phyloP scores from a whole-genome alignment of 148 eudicot genomes.

The Persicaria maculosa region DNA sequence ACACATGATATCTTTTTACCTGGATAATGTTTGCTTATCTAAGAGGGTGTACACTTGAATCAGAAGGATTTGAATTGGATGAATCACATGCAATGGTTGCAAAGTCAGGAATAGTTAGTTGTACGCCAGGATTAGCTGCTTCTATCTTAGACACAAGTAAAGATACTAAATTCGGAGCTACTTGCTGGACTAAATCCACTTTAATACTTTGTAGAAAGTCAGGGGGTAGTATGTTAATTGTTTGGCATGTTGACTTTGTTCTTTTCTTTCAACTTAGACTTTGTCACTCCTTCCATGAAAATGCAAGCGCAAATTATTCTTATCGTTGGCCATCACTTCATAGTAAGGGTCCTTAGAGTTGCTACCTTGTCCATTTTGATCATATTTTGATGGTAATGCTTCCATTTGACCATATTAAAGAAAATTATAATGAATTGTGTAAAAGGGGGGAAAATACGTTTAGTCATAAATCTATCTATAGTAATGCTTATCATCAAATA shows the following conservation, averaged over 20 bases:
- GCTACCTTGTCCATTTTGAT: neutral
- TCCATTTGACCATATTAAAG: neutral
- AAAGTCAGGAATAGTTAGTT: neutral
- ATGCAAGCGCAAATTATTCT: neutral
- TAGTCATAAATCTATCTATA: too few relatives aligned
- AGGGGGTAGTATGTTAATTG: neutral
- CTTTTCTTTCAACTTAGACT: neutral
- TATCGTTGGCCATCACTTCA: neutral
- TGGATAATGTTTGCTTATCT: neutral
- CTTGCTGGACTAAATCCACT: neutral
- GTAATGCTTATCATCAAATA: too few relatives aligned
- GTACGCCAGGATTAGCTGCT: neutral
- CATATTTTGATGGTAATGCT: neutral
- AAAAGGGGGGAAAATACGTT: too few relatives aligned
- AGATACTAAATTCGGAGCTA: neutral
- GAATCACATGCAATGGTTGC: neutral
- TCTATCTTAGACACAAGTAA: neutral
- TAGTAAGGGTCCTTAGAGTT: neutral
- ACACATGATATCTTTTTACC: too few relatives aligned
- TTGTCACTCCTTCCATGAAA: neutral
- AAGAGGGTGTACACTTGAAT: too few relatives aligned
- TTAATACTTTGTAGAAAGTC: neutral
- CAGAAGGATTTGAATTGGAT: neutral
- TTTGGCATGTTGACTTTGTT: neutral
- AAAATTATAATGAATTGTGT: too few relatives aligned